These are phyloP conservation scores for Euphorbia lathyris DNA, from an alignment of 345 rosid genomes.

Conservation along the genomic window DNA sequence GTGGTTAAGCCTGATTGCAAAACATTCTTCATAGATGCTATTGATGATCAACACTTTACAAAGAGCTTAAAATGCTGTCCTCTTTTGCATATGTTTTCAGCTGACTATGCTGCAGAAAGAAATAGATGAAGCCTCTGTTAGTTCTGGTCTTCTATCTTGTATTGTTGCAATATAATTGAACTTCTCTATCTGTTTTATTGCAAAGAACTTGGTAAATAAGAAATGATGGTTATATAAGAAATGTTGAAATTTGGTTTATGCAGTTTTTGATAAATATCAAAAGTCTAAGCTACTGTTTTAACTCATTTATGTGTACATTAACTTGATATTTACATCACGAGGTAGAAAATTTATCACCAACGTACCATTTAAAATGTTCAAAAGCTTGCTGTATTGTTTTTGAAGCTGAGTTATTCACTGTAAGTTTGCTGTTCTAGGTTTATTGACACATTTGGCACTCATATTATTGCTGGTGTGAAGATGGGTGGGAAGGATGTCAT, in stretches of 20 bases:
- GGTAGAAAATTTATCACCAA: not conserved
- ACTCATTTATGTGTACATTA: not conserved
- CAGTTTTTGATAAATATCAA: not conserved
- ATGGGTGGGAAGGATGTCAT: slow-evolving; percentile 98
- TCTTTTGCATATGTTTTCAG: not conserved
- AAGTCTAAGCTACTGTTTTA: not conserved
- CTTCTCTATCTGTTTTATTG: not conserved
- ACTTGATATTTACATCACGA: not conserved
- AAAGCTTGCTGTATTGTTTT: not conserved
- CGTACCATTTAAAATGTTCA: slow-evolving; percentile 2
- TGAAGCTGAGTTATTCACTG: not conserved
- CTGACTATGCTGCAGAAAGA: not conserved
- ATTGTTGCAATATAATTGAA: not conserved
- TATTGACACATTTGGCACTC: slow-evolving; percentile 80
- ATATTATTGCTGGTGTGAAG: slow-evolving; percentile 80
- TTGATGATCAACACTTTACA: too few species aligned
- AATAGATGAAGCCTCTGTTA: not conserved
- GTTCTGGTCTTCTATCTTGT: not conserved
- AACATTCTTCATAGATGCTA: not conserved
- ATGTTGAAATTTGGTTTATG: not conserved
- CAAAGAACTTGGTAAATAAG: not conserved
- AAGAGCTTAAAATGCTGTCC: too few species aligned
- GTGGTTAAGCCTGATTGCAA: not conserved
- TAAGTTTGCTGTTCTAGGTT: slow-evolving; percentile 46
- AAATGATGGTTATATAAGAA: not conserved